Percentiles rank a stretch among this genome's conserved stretches.
Conservation (phyloP, 129 eudicot genomes). For the Oenanthe sinensis region DNA sequence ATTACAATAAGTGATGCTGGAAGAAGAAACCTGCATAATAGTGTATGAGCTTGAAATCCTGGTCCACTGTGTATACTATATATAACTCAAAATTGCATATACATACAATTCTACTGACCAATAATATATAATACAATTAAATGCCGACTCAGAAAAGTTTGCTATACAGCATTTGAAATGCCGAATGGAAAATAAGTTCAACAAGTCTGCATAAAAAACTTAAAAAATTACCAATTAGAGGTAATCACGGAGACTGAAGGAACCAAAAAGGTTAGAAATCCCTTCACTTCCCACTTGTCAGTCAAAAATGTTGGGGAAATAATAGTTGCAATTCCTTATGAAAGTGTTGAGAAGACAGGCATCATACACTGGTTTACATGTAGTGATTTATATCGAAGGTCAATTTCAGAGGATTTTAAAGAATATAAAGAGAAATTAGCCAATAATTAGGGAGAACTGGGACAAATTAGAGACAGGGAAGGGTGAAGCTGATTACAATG, state of each 20-base stretch:
- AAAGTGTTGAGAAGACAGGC: neutral
- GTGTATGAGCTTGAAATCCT: constrained; percentile 10
- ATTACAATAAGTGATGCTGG: constrained; percentile 96
- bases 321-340: neutral
- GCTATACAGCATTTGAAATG: neutral
- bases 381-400: neutral
- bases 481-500: neutral
- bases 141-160: neutral
- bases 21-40: constrained; percentile 85
- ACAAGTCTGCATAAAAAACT: neutral
- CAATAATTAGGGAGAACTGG: neutral
- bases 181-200: neutral
- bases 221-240: neutral
- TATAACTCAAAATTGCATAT: neutral
- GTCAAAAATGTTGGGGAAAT: neutral
- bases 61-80: neutral
- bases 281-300: neutral
- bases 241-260: neutral
- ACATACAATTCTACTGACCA: neutral
- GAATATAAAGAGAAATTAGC: neutral
- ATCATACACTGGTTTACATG: neutral
- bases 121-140: neutral
- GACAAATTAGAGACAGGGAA: neutral
- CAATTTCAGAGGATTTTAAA: neutral
- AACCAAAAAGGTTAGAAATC: neutral